Conservation (phyloP, 139 green algal genomes). For the Volvox africanus region DNA sequence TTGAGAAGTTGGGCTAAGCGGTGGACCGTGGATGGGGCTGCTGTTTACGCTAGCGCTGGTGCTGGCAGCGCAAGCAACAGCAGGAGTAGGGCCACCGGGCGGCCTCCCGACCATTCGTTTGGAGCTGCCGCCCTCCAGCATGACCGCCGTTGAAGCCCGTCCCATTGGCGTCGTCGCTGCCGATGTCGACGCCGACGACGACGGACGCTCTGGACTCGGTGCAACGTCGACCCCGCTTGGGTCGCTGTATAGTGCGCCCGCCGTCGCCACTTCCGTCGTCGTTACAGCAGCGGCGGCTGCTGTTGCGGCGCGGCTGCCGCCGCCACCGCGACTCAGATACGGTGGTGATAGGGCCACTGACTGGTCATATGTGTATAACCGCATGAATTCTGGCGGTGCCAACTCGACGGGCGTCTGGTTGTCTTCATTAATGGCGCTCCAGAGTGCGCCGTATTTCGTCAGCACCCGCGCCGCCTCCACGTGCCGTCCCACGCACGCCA, state of each 20-base stretch:
- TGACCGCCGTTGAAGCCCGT: background rate
- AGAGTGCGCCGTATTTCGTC: slow-evolving; percentile 46
- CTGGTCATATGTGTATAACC: background rate
- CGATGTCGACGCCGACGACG: slow-evolving; percentile 2
- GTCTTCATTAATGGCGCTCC: slow-evolving; percentile 40
- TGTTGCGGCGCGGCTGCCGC: background rate
- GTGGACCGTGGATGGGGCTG: background rate
- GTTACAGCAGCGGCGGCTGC: background rate
- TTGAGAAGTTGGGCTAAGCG: background rate
- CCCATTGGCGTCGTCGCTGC: background rate
- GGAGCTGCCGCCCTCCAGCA: background rate
- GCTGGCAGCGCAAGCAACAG: background rate
- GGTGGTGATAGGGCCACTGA: background rate
- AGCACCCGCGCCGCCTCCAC: slow-evolving; percentile 50
- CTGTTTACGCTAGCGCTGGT: background rate
- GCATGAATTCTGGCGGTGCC: slow-evolving; percentile 37
- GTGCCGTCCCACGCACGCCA: slow-evolving; percentile 57
- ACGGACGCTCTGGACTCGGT: slow-evolving; percentile 2
- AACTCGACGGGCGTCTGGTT: slow-evolving; percentile 51
- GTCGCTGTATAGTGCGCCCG: background rate
- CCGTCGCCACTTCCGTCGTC: background rate
- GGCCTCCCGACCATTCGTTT: background rate
- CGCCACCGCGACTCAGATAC: background rate
- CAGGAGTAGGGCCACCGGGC: background rate
- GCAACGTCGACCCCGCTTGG: background rate